These are phyloP conservation scores for Phytomonas sp. DNA, from an alignment of 208 protist genomes.

Conservation along the genomic window DNA sequence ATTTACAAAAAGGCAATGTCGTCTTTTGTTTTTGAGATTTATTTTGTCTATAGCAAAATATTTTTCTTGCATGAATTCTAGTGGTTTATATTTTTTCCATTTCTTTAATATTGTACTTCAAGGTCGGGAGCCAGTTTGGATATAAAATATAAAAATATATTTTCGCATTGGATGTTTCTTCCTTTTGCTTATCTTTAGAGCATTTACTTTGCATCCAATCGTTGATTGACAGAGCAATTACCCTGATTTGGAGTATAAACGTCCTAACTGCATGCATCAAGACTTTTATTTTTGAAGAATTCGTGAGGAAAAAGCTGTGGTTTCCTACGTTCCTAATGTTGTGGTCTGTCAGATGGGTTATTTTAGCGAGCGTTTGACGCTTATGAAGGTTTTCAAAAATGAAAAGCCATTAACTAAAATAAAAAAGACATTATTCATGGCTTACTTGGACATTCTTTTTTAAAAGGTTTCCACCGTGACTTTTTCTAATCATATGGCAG, in stretches of 20 bases:
- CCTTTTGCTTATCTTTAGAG: neutral
- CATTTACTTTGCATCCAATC: neutral
- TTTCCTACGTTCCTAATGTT: neutral
- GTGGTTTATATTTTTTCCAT: neutral
- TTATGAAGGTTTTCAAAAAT: neutral
- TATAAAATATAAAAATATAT: neutral
- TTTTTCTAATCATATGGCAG: neutral
- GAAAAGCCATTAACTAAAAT: conserved; percentile 2
- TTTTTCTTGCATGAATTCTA: neutral
- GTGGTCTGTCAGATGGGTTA: neutral
- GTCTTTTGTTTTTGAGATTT: neutral
- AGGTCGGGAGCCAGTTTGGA: neutral
- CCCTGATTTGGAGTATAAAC: neutral
- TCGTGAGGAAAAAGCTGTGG: neutral
- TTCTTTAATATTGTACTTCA: neutral
- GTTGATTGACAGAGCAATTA: neutral
- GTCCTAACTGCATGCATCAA: neutral
- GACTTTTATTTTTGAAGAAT: neutral
- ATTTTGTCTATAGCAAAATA: neutral
- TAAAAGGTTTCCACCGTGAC: neutral
- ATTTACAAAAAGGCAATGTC: neutral
- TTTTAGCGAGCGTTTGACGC: neutral
- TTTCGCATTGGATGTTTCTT: neutral
- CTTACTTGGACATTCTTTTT: neutral
- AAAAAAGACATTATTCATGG: neutral